Evolutionary conservation across 495 filamentous ascomycete genomes (phyloP), one percentile per base, ranked within the genome.

Genomic region (Bacidia rubella): DNA sequence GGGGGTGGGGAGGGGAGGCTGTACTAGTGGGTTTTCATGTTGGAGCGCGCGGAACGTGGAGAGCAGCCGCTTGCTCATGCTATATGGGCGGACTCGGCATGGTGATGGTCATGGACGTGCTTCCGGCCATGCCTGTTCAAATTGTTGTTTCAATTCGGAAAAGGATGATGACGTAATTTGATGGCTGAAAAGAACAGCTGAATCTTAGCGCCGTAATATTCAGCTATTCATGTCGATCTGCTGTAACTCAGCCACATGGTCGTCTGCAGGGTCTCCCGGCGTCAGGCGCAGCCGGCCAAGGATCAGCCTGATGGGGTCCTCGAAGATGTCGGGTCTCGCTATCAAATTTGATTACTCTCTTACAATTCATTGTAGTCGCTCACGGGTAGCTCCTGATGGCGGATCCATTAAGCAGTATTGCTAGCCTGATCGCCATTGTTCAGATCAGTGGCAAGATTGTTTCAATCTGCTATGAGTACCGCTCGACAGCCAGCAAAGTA

Each of bases 11-110:
- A 49, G 42, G 1, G 44, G 11, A 9, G 5, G 47, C 44, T 50
- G 26, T 38, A 94, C 90, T 64, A 95, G 66, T 1, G 90, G 90
- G 61, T 95, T 96, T 47, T 95, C 90, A 85, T 97, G 90, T n/a
- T 69, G 72, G 5, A 89, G 71, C 15, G 60, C 55, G 45, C 77
- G 66, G 22, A 79, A 59, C 0, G 41, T 44, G 11, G 86, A 86
- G 55, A 94, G 81, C 38, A 82, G 65, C 54, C 74, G 74, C 54
- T 65, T 68, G 57, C 66, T 76, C 77, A 82, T 80, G 44, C 52
- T 54, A 43, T 44, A 17, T 7, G 41, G 7, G 15, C 7, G 29
- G 7, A 35, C 29, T 35, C 15, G 29, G 15, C 29, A 35, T 35
- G 29, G 15, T 15, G 5, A 15, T 7, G 29, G 29, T 15, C 15